Evolutionary conservation across 2,329 filamentous ascomycete species (phyloP).

Genomic region (Rasamsonia emersonii): DNA sequence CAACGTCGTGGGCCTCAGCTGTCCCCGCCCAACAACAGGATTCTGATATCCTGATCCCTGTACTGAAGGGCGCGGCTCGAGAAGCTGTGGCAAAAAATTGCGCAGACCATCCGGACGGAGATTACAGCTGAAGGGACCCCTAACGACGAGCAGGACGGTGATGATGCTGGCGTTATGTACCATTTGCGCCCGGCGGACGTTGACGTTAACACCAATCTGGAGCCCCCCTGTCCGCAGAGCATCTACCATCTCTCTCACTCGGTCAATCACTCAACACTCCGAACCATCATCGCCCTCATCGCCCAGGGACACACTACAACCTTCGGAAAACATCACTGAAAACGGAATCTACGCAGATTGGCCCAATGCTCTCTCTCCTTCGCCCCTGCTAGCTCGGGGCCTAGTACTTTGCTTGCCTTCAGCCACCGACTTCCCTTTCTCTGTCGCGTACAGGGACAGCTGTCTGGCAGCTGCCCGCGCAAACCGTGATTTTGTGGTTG

Average conservation of each 20-base stretch:
- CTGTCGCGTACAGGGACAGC: slow-evolving; percentile 16
- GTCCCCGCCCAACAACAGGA: slow-evolving; percentile 28
- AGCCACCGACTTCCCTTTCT: not conserved
- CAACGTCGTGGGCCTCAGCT: slow-evolving; percentile 31
- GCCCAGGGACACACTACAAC: slow-evolving; percentile 2
- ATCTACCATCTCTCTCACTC: slow-evolving; percentile 35
- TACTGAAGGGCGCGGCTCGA: slow-evolving; percentile 32
- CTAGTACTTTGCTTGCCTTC: slow-evolving; percentile 27
- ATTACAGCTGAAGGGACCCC: slow-evolving; percentile 23
- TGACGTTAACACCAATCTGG: slow-evolving; percentile 13
- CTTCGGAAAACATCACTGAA: slow-evolving; percentile 3
- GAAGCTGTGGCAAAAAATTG: slow-evolving; percentile 31
- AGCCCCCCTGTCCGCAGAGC: slow-evolving; percentile 24
- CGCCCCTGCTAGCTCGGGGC: slow-evolving; percentile 28
- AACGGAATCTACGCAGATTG: slow-evolving; percentile 10
- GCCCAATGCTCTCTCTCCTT: slow-evolving; percentile 19
- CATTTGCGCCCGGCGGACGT: slow-evolving; percentile 17
- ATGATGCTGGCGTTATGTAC: slow-evolving; percentile 8
- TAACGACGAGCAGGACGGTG: slow-evolving; percentile 11
- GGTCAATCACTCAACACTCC: slow-evolving; percentile 29
- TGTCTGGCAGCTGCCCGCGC: slow-evolving; percentile 30
- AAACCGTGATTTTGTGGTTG: slow-evolving; percentile 33
- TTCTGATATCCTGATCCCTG: slow-evolving; percentile 33
- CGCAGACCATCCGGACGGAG: slow-evolving; percentile 32
- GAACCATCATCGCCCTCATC: slow-evolving; percentile 17